Evolutionary conservation across 257 asterid species (phyloP), one percentile per base, ranked within the genome.

Genomic region (Nicotiana obtusifolia): DNA sequence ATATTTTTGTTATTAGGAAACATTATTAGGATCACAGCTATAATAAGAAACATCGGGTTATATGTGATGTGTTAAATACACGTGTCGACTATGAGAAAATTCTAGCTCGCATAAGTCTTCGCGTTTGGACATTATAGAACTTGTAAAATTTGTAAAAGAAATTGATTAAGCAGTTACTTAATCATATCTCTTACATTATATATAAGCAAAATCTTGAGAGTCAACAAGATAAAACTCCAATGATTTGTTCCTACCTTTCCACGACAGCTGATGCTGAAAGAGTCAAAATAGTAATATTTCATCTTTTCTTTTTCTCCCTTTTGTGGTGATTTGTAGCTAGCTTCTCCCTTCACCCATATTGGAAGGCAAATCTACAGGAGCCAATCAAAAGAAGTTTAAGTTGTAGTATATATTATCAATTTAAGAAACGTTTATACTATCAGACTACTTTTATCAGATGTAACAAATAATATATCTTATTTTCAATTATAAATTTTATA

Each of bases 141-240:
- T 11, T 52, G 17, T 52, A 3, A 3, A 52, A 14, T 52, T 52
- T 52, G 17, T 52, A 4, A 6, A 66, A 66, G 5, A 5, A 66
- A 14, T 66, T 66, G 52, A 66, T 64, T 30, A 17, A 66, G 52
- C n/a, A 66, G 76, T 65, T 62, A 67, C 37, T 35, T 76, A 76
- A 64, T 47, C 30, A 47, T 26, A 37, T 82, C 41, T 60, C 10
- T 11, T 84, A 28, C 28, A 26, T 26, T 60, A 77, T 28, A 44
- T 60, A 80, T 59, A 68, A 54, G 78, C 84, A 80, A 81, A 84
- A 89, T 87, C 84, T 81, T 69, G 1, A 71, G 61, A 79, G 87
- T 85, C 89, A 86, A 84, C 87, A 84, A 80, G 64, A 84, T 83
- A 87, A 31, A 66, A 66, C 68, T 66, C 28, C 11, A 56, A 83